Conservation (phyloP, 371 early-diverging fungal species). For the Mortierella polycephala region DNA sequence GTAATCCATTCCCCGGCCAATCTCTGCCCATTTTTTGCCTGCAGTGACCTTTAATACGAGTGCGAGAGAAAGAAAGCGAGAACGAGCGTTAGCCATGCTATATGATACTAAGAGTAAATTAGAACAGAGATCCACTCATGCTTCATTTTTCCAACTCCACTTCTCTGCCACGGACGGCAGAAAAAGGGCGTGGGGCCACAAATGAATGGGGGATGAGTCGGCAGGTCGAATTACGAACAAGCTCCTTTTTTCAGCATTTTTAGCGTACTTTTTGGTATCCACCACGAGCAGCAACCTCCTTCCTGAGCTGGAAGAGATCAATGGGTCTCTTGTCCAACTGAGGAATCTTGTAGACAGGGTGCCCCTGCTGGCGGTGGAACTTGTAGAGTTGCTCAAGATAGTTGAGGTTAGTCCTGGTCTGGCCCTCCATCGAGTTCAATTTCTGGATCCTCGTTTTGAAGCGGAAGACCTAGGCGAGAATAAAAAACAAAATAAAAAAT, state of each 20-base stretch:
- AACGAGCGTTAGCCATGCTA: background rate
- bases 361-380: conserved; percentile 86
- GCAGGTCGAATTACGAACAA: background rate
- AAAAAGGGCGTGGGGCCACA: background rate
- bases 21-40: conserved; percentile 91
- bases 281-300: conserved; percentile 83
- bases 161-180: background rate
- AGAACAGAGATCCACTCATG: background rate
- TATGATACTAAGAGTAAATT: background rate
- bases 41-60: conserved; percentile 69
- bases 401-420: conserved; percentile 86
- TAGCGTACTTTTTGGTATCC: conserved; percentile 77
- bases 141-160: too few relatives aligned
- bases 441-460: conserved; percentile 92
- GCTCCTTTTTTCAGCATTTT: conserved; percentile 7
- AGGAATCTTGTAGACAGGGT: conserved; percentile 79
- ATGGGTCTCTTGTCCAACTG: conserved; percentile 86
- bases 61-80: background rate
- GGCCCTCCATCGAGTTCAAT: conserved; percentile 92
- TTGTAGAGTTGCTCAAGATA: conserved; percentile 91
- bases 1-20: conserved; percentile 83
- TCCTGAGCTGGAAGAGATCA: conserved; percentile 85
- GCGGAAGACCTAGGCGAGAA: conserved; percentile 76
- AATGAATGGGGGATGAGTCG: background rate
- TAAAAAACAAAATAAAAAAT: background rate